A percentile compares a stretch with the other conserved stretches of the same genome.
Evolutionary conservation across 75 land plant species (phyloP).

Genomic region (Pinus taeda): DNA sequence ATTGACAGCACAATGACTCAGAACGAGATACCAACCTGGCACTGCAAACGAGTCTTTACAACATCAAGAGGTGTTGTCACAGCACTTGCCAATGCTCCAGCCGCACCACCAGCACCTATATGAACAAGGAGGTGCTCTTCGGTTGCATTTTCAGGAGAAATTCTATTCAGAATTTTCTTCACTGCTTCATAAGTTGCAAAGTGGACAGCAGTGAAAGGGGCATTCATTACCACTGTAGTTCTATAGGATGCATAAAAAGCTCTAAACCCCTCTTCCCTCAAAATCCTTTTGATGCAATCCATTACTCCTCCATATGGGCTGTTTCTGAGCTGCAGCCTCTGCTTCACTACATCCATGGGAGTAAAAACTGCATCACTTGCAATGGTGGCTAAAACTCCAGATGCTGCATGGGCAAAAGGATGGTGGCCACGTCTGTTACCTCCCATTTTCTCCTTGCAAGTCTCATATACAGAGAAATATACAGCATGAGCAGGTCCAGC

Average conservation of each 20-base stretch:
- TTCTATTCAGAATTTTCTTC: conserved; percentile 29
- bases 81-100: conserved; percentile 75
- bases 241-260: conserved; percentile 41
- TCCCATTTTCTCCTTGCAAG: conserved; percentile 28
- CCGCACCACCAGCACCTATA: conserved; percentile 80
- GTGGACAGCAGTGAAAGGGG: conserved; percentile 47
- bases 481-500: conserved; percentile 54
- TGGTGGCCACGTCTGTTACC: conserved; percentile 33
- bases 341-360: conserved; percentile 53
- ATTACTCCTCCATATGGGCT: conserved; percentile 30
- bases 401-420: conserved; percentile 32
- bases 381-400: conserved; percentile 36
- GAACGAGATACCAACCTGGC: conserved; percentile 57
- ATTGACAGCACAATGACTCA: neutral
- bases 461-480: conserved; percentile 40
- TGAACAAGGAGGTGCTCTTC: conserved; percentile 70
- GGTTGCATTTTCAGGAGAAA: conserved; percentile 38
- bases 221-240: conserved; percentile 44
- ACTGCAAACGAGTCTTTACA: conserved; percentile 82
- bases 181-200: conserved; percentile 48
- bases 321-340: conserved; percentile 35
- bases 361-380: conserved; percentile 52
- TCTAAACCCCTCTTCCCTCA: conserved; percentile 24
- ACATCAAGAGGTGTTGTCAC: conserved; percentile 91
- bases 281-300: conserved; percentile 28